Base-by-base conservation (phyloP, 441 rosid species). In the Erodium texanum region DNA sequence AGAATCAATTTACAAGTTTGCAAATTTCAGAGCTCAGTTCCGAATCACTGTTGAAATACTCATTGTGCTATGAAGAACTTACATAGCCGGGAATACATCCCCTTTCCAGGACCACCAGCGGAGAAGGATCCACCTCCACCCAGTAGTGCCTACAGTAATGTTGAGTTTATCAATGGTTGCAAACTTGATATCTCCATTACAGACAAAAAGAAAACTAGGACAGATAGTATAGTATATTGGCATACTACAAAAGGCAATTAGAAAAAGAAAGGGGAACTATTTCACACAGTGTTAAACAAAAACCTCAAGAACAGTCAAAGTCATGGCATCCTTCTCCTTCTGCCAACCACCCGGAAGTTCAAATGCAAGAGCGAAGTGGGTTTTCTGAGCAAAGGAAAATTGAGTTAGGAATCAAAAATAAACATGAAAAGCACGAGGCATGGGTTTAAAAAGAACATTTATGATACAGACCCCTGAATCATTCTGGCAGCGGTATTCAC, bases 321-420 rank as follows among this genome's bases (percentile, higher is more conserved):
- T 43, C 50, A 14, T 43, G 50, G 50, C 50, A 11, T 43, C 50
- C 50, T 43, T 43, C 50, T 43, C 50, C 50, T 43, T 43, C 16
- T 43, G 50, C 50, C 50, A 43, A 43, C 50, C 50, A 43, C 50
- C 50, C 50, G 50, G 50, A 10, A 43, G 50, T 43, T 43, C 50
- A 43, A 43, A 43, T 43, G 50, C 50, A 43, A 43, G 50, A 43
- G 50, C 50, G 50, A 43, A 43, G n/a, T 43, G 50, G 50, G 50
- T 43, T 43, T 43, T 43, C 50, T 43, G 50, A 43, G 50, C 50
- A 43, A n/a, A 43, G 11, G 12, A 43, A 43, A 1, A 11, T 43
- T 43, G 50, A 43, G 16, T 43, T 43, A 43, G 50, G 50, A 43
- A 43, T 14, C 50, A n/a, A 43, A 43, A 43, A 14, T 14, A 43